These are phyloP conservation scores for Helotiales sp. DNA, from an alignment of 2,329 filamentous ascomycete species.

Conservation along the genomic window DNA sequence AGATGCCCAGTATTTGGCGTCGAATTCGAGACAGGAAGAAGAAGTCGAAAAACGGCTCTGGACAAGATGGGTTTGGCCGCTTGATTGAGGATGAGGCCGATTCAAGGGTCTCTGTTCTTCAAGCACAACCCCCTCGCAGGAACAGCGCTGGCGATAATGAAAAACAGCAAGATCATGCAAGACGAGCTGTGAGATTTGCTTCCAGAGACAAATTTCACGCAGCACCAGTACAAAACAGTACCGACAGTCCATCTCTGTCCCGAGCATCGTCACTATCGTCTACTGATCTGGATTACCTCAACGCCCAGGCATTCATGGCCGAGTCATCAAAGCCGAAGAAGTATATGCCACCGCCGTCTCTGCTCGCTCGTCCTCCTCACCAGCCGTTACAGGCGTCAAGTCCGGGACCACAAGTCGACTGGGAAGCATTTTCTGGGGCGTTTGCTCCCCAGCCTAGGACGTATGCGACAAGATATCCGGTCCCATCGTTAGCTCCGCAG, in stretches of 20 bases:
- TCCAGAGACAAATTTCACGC: not conserved
- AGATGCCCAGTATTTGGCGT: not conserved
- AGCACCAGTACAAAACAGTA: not conserved
- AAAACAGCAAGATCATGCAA: not conserved
- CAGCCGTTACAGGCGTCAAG: not conserved
- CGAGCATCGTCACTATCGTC: constrained; percentile 1
- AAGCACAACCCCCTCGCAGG: not conserved
- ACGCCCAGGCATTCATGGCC: not conserved
- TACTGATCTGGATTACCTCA: constrained; percentile 4
- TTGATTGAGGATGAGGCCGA: not conserved
- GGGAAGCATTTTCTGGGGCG: constrained; percentile 3
- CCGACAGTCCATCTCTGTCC: not conserved
- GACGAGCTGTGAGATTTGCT: constrained; percentile 1
- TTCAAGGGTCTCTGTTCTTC: not conserved
- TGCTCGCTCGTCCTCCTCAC: not conserved
- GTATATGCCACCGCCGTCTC: not conserved
- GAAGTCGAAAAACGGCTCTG: not conserved
- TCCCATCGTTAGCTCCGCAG: not conserved
- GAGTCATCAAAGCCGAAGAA: not conserved
- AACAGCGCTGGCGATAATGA: not conserved
- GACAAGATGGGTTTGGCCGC: not conserved
- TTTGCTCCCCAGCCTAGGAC: not conserved
- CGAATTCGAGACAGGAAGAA: not conserved
- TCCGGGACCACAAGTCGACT: not conserved
- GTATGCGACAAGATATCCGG: not conserved